phyloP scores from a whole-genome alignment of 1,284 basidiomycete species.

The Bothia castanella region DNA sequence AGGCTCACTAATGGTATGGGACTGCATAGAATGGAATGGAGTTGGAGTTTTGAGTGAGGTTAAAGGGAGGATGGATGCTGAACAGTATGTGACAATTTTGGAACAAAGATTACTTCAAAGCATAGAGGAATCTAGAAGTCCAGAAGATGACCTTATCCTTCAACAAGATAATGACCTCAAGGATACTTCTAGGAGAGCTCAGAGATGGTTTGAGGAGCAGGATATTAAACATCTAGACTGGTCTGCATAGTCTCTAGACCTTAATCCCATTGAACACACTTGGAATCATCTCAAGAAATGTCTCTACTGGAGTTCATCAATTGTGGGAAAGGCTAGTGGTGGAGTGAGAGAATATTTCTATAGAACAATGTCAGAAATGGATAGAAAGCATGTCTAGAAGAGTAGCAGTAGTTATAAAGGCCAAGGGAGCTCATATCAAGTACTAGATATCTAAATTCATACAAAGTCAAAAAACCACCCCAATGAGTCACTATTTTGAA shows the following conservation, averaged over 20 bases:
- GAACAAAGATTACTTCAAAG: background rate
- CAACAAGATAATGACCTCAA: background rate
- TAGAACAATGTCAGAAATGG: background rate
- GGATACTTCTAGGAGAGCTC: background rate
- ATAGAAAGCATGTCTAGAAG: background rate
- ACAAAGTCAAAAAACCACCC: background rate
- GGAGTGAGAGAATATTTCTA: background rate
- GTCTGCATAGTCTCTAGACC: background rate
- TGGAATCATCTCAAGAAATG: background rate
- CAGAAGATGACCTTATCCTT: background rate
- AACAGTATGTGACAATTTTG: slow-evolving; percentile 2
- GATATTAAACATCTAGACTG: background rate
- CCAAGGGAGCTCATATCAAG: too few species aligned
- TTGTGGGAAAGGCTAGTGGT: background rate
- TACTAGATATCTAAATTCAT: too few species aligned
- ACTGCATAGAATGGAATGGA: background rate
- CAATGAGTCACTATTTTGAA: background rate
- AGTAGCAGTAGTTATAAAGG: background rate
- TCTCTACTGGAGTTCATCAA: background rate
- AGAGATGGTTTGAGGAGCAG: background rate
- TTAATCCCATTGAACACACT: too few species aligned
- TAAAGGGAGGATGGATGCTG: background rate
- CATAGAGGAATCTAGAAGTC: background rate
- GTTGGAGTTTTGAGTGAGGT: background rate
- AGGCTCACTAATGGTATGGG: background rate